Evolutionary conservation across 805 yeast species (phyloP).

Genomic region (Candida insectorum): DNA sequence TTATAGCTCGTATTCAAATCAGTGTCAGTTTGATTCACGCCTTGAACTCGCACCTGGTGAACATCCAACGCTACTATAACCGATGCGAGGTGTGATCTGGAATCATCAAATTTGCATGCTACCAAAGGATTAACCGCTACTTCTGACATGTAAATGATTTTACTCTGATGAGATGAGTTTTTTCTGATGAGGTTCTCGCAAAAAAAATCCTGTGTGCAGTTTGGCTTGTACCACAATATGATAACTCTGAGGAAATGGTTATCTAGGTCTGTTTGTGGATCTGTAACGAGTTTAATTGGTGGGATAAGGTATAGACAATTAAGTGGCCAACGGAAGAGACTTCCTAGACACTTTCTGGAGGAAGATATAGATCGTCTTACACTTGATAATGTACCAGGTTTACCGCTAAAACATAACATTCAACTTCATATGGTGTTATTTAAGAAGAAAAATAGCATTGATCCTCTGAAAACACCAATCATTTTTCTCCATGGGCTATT

Average conservation of each 20-base stretch:
- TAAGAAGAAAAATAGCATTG: slow-evolving; percentile 7
- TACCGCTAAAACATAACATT: too few relatives aligned
- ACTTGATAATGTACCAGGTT: slow-evolving; percentile 3
- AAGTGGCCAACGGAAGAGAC: slow-evolving; percentile 4
- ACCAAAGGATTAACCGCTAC: slow-evolving; percentile 23
- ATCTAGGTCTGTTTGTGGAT: too few relatives aligned
- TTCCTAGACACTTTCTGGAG: too few relatives aligned
- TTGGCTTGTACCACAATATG: too few relatives aligned
- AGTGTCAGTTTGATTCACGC: slow-evolving; percentile 41
- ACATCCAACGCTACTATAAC: slow-evolving; percentile 67
- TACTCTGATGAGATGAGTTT: slow-evolving; percentile 9
- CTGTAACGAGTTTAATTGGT: too few relatives aligned
- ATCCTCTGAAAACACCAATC: slow-evolving; percentile 18
- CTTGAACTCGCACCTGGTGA: slow-evolving; percentile 65
- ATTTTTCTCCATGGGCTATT: slow-evolving; percentile 55
- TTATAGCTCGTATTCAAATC: slow-evolving; percentile 46
- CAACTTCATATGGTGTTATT: too few relatives aligned
- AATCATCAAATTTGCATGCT: slow-evolving; percentile 55
- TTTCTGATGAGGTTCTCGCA: slow-evolving; percentile 12
- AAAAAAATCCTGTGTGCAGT: too few relatives aligned
- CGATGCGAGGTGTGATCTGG: slow-evolving; percentile 61
- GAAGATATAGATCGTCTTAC: not conserved
- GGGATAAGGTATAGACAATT: too few relatives aligned
- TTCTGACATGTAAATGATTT: slow-evolving; percentile 6
- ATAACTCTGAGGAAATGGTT: too few relatives aligned